Evolutionary conservation across 495 filamentous ascomycete genomes (phyloP).

Genomic region (Haplographium delicatum): DNA sequence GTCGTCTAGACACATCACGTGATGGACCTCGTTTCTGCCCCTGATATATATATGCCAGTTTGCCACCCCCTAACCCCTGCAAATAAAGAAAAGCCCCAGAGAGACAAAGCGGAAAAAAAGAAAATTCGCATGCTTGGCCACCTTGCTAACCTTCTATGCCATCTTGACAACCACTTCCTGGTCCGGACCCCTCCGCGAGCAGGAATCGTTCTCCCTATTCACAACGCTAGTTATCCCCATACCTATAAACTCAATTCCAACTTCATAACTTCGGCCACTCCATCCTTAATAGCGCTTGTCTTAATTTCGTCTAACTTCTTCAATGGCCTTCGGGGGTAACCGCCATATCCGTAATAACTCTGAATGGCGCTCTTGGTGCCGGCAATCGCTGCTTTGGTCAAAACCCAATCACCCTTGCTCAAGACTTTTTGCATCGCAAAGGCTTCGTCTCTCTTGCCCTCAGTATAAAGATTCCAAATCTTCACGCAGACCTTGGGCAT

Average conservation of each 20-base stretch:
- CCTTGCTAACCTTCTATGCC: too few species aligned
- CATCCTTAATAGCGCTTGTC: slow-evolving; percentile 60
- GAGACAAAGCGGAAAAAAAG: too few species aligned
- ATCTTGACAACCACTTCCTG: too few species aligned
- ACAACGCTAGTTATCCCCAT: not conserved
- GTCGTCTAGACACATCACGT: too few species aligned
- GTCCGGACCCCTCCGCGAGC: too few species aligned
- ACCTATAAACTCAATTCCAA: slow-evolving; percentile 42
- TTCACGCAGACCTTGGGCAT: slow-evolving; percentile 75
- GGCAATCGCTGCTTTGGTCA: slow-evolving; percentile 80
- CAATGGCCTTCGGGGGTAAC: slow-evolving; percentile 68
- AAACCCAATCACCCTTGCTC: slow-evolving; percentile 74
- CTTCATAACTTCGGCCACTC: slow-evolving; percentile 64
- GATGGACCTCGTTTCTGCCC: too few species aligned
- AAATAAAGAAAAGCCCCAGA: too few species aligned
- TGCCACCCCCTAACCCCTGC: too few species aligned
- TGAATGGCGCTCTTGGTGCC: slow-evolving; percentile 84
- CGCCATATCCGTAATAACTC: slow-evolving; percentile 79
- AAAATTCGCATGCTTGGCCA: too few species aligned
- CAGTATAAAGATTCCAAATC: slow-evolving; percentile 73
- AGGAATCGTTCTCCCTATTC: not conserved
- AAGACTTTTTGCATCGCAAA: slow-evolving; percentile 66
- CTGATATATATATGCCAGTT: too few species aligned
- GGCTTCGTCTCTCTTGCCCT: slow-evolving; percentile 69
- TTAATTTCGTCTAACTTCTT: slow-evolving; percentile 57